Conservation (phyloP, 352 stramenopile species). For the Proteromonas lacertae region DNA sequence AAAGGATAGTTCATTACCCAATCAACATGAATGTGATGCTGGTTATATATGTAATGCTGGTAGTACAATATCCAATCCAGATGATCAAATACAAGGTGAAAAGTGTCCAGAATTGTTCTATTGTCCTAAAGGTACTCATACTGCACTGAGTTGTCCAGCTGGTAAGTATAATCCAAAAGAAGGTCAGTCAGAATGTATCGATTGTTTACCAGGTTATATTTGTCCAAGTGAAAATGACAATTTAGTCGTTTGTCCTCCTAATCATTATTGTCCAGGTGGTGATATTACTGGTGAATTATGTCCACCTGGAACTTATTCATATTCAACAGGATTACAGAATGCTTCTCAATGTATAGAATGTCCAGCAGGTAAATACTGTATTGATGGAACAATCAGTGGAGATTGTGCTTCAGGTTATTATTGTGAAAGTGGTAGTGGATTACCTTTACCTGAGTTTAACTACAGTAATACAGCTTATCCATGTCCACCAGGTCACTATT, state of each 20-base stretch:
- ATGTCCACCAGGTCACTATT: constrained; percentile 30
- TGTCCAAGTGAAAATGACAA: too few species aligned
- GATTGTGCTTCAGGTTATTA: constrained; percentile 35
- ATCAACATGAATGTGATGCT: neutral
- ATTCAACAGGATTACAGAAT: constrained; percentile 12
- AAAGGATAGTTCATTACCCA: neutral
- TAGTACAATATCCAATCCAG: constrained; percentile 15
- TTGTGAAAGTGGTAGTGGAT: constrained; percentile 14
- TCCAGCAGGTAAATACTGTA: constrained; percentile 27
- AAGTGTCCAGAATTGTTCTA: constrained; percentile 29
- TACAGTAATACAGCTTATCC: neutral
- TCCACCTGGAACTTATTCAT: constrained; percentile 29
- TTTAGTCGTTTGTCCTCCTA: constrained; percentile 25
- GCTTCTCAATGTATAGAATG: constrained; percentile 26
- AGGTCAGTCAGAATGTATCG: constrained; percentile 16
- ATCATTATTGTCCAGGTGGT: constrained; percentile 22
- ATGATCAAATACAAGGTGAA: constrained; percentile 29
- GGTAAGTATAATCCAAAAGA: constrained; percentile 27
- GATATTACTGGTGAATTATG: constrained; percentile 20
- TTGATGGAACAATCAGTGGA: constrained; percentile 23
- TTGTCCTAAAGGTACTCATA: constrained; percentile 21
- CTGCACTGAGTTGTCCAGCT: constrained; percentile 23
- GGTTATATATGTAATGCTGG: neutral
- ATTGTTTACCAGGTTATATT: constrained; percentile 24
- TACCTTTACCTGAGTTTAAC: constrained; percentile 1